Base-by-base conservation (phyloP, 805 yeast genomes). In the Candida sanyiensis region DNA sequence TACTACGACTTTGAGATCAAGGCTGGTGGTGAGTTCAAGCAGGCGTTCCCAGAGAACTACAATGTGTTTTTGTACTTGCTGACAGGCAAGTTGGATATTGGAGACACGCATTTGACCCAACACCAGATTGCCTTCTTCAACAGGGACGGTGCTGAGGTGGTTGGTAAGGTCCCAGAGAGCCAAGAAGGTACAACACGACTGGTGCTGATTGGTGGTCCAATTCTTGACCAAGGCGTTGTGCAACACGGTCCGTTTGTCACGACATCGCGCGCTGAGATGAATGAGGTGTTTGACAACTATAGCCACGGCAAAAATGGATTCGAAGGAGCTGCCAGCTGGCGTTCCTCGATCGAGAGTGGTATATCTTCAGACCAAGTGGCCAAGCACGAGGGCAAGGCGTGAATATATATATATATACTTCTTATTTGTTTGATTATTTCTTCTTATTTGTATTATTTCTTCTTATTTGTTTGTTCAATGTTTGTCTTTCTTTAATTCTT, bases 211-310 rank as follows among this genome's bases (percentile, higher is more conserved):
- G 93, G 87, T 23, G 95, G 95, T 41, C 61, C 83, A 56, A 72
- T 73, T 16, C 64, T 85, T 40, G 73, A 84, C 49, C 95, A 87
- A 64, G 74, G 76, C 13, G 69, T 83, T 39, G 83, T 85, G 23
- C 96, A 88, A 56, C 81, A 87, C 56, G 96, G 96, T 13, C 96
- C 96, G 10, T 89, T 88, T 56, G 96, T 88, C 15, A 90, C 84
- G 44, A 74, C 83, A 7, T 63, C 81, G 16, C 69, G 70, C 39
- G 82, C 77, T 37, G 75, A 74, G 46, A 80, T 88, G 43, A 69
- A 76, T 48, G 62, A 81, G 49, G 93, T 86, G 0, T 79, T 84
- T 51, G 51, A 63, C 59, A 88, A 83, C 56, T 89, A 82, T 57
- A 90, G 82, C 59, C 57, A 62, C 35, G 81, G 76, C 40, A 59